These are phyloP conservation scores for Plasmodium sp. DNA, from an alignment of 169 alveolate species.

Conservation along the genomic window DNA sequence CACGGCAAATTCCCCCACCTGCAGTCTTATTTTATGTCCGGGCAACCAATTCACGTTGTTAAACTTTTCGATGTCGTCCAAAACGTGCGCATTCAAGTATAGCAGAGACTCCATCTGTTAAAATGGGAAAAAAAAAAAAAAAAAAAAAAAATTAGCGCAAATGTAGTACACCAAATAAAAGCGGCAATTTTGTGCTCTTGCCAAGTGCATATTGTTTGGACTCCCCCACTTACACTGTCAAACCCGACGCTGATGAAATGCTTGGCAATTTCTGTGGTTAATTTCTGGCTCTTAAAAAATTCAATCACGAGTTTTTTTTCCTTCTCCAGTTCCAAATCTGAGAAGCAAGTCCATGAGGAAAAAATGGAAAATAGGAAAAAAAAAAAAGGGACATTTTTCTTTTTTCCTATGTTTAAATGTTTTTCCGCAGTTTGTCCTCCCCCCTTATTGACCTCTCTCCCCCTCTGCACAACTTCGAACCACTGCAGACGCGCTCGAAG, in stretches of 20 bases:
- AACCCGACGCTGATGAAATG: slow-evolving; percentile 91
- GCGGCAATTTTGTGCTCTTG: neutral
- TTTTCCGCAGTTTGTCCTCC: neutral
- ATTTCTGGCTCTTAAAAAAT: slow-evolving; percentile 86
- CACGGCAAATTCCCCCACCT: neutral
- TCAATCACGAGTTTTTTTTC: slow-evolving; percentile 86
- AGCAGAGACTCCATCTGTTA: slow-evolving; percentile 83
- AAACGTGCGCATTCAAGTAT: slow-evolving; percentile 84
- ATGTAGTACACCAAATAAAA: neutral
- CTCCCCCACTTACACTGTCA: slow-evolving; percentile 81
- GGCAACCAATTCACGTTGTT: slow-evolving; percentile 91
- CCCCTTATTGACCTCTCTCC: neutral
- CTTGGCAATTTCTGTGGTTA: slow-evolving; percentile 89
- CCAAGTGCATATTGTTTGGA: neutral
- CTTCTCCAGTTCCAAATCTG: slow-evolving; percentile 88
- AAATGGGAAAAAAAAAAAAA: slow-evolving; percentile 7
- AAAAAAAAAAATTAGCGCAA: slow-evolving; percentile 10
- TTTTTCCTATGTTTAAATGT: neutral
- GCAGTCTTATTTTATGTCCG: slow-evolving; percentile 88
- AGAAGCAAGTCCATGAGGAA: neutral
- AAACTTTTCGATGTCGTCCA: slow-evolving; percentile 88
- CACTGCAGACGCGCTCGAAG: neutral
- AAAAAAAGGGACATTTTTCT: neutral
- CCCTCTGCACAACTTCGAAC: neutral
- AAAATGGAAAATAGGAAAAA: neutral